Evolutionary conservation across 768 basidiomycete genomes (phyloP).

Genomic region (Trametes cubensis): DNA sequence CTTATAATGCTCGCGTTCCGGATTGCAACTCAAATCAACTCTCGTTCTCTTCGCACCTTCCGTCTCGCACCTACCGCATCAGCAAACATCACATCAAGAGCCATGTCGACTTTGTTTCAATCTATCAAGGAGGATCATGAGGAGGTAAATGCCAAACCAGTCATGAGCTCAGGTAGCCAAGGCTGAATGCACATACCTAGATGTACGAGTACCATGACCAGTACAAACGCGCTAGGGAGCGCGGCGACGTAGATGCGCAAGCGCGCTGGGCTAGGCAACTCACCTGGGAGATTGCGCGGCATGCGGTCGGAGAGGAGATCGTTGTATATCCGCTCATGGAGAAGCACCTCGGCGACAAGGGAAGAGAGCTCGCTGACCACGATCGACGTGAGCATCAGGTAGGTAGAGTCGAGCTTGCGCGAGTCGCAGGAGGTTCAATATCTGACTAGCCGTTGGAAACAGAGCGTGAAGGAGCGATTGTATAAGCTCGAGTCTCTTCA

Average conservation of each 20-base stretch:
- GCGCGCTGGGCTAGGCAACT: constrained; percentile 58
- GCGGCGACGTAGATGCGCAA: constrained; percentile 49
- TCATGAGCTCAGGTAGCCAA: background rate
- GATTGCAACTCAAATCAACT: background rate
- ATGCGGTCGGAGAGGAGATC: constrained; percentile 64
- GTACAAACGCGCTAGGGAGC: constrained; percentile 41
- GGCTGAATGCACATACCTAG: constrained; percentile 33
- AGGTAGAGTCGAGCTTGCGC: constrained; percentile 1
- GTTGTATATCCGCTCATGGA: constrained; percentile 68
- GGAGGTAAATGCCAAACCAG: constrained; percentile 38
- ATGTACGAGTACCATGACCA: constrained; percentile 60
- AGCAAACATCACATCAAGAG: background rate
- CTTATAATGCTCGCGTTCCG: constrained; percentile 15
- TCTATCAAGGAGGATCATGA: constrained; percentile 54
- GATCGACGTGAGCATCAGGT: constrained; percentile 63
- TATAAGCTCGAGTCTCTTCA: constrained; percentile 50
- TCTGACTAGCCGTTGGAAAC: background rate
- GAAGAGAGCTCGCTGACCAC: constrained; percentile 51
- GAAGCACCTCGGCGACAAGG: constrained; percentile 54
- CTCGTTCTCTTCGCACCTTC: background rate
- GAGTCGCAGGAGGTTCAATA: background rate
- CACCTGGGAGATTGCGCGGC: constrained; percentile 62
- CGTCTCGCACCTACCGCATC: background rate
- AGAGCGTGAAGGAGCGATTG: constrained; percentile 42
- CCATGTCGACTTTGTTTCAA: constrained; percentile 41